Evolutionary conservation across 441 rosid species (phyloP).

Genomic region (Pelargonium fulgidum): DNA sequence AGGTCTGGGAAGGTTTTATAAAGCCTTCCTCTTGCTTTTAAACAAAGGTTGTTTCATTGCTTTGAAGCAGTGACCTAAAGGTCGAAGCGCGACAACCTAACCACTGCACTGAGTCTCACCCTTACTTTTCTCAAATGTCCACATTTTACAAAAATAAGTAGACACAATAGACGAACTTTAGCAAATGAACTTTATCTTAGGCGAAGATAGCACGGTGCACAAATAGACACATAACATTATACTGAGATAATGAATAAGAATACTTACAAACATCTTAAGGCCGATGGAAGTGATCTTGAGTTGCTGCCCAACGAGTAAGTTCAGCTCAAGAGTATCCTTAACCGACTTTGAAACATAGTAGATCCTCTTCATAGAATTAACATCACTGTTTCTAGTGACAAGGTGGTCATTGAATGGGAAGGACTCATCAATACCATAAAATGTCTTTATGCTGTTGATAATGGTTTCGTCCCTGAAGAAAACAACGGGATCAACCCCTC

Average conservation of each 20-base stretch:
- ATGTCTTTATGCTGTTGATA: slow-evolving; percentile 60
- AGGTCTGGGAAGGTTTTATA: no score
- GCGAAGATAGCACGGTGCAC: no score
- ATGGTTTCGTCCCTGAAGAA: slow-evolving; percentile 74
- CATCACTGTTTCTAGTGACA: slow-evolving; percentile 71
- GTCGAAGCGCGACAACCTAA: no score
- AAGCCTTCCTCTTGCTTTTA: no score
- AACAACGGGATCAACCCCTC: slow-evolving; percentile 81
- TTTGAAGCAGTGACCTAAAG: no score
- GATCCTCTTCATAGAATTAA: slow-evolving; percentile 81
- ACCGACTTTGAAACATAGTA: slow-evolving; percentile 81
- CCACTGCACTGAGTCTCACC: no score
- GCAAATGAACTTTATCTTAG: no score
- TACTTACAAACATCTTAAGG: slow-evolving; percentile 92
- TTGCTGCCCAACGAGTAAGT: slow-evolving; percentile 63
- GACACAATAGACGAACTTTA: no score
- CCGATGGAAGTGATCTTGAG: slow-evolving; percentile 88
- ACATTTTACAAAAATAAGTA: no score
- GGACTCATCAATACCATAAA: slow-evolving; percentile 73
- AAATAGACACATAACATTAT: not conserved
- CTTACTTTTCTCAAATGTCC: no score
- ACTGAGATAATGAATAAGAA: not conserved
- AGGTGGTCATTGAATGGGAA: slow-evolving; percentile 71
- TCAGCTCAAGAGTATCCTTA: slow-evolving; percentile 68
- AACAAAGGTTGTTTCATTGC: no score